Evolutionary conservation across 2,329 filamentous ascomycete genomes (phyloP).

Genomic region (Ilyonectria mors-panacis): DNA sequence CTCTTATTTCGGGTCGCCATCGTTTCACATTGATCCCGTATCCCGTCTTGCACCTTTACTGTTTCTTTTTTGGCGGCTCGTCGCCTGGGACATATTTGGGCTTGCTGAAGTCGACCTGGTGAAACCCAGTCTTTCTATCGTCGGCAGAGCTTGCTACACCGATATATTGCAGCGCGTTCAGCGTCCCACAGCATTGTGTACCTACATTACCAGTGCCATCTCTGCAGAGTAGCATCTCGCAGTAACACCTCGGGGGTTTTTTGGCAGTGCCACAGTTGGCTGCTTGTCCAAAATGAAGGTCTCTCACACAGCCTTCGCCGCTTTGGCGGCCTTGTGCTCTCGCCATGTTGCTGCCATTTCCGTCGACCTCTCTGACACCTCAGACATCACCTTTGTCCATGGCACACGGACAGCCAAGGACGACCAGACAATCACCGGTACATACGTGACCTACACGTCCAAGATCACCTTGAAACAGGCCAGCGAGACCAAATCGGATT

Average conservation of each 20-base stretch:
- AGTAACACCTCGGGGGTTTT: not conserved
- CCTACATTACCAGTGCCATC: slow-evolving; percentile 3
- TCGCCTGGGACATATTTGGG: not conserved
- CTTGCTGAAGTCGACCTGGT: not conserved
- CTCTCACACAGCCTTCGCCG: slow-evolving; percentile 39
- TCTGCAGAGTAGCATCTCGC: slow-evolving; percentile 7
- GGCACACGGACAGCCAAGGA: slow-evolving; percentile 57
- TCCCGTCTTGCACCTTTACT: slow-evolving; percentile 18
- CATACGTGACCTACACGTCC: slow-evolving; percentile 45
- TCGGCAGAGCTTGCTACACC: not conserved
- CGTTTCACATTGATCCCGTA: slow-evolving; percentile 32
- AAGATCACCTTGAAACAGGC: slow-evolving; percentile 42
- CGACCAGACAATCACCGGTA: slow-evolving; percentile 52
- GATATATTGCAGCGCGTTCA: slow-evolving; percentile 5
- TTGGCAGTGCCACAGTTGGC: not conserved
- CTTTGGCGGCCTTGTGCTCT: slow-evolving; percentile 41
- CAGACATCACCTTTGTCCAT: slow-evolving; percentile 55
- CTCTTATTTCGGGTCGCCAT: slow-evolving; percentile 3
- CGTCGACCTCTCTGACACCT: slow-evolving; percentile 51
- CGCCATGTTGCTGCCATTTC: slow-evolving; percentile 45
- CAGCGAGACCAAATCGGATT: slow-evolving; percentile 32
- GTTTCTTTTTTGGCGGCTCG: slow-evolving; percentile 10
- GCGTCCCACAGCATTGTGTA: slow-evolving; percentile 8
- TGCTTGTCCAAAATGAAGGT: slow-evolving; percentile 44
- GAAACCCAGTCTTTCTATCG: not conserved